Conservation (phyloP, 139 green algal species). For the Chlamydomonas asymmetrica region DNA sequence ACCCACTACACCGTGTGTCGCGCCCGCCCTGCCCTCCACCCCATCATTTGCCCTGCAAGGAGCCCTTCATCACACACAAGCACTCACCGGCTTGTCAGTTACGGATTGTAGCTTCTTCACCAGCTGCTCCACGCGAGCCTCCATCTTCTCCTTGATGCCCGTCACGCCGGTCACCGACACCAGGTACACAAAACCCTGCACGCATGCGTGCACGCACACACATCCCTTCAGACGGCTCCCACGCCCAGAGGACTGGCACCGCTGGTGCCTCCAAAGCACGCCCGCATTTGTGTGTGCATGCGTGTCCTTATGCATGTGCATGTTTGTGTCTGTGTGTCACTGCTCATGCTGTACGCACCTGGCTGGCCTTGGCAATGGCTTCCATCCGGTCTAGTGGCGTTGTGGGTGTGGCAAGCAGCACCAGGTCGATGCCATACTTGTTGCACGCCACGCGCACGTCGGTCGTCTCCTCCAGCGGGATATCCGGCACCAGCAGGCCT, state of each 20-base stretch:
- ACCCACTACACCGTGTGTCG: too few relatives aligned
- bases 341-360: too few relatives aligned
- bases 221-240: too few relatives aligned
- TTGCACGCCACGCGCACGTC: conserved; percentile 67
- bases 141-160: conserved; percentile 67
- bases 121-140: conserved; percentile 79
- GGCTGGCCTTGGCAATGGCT: conserved; percentile 79
- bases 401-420: conserved; percentile 92
- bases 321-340: too few relatives aligned
- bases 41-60: too few relatives aligned
- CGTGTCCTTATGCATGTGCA: too few relatives aligned
- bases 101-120: conserved; percentile 73
- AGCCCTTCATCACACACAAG: too few relatives aligned
- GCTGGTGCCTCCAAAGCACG: too few relatives aligned
- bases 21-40: too few relatives aligned
- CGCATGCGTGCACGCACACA: too few relatives aligned
- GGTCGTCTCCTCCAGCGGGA: conserved; percentile 95
- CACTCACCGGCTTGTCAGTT: conserved; percentile 75
- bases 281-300: too few relatives aligned
- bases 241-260: too few relatives aligned
- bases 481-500: conserved; percentile 95
- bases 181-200: conserved; percentile 98
- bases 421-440: conserved; percentile 85
- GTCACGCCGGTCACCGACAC: conserved; percentile 95
- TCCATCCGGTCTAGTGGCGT: conserved; percentile 70